Evolutionary conservation across 2,329 filamentous ascomycete species (phyloP), one percentile per base, ranked within the genome.

Genomic region (Scedosporium apiospermum): DNA sequence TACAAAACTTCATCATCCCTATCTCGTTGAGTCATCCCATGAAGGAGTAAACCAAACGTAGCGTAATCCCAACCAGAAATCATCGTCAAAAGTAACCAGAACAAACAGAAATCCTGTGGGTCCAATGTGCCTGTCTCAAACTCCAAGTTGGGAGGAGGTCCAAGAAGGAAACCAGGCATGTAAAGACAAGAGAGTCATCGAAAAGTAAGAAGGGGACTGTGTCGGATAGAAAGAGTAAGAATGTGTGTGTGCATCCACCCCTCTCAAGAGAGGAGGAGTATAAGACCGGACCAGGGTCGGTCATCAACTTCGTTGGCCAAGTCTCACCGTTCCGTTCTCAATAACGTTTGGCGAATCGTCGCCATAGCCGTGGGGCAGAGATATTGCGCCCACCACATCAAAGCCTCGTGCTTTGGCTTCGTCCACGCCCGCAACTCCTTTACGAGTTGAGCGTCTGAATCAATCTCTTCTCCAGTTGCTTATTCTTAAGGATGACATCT

Each of bases 401-500:
- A 21, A 21, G 44, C 7, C 44, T 21, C 18, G 6, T 9, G 18
- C 44, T 49, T 49, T 49, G n/a, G 44, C 44, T 49, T 49, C 44
- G 44, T 51, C 26, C n/a, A 44, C 34, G 44, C 57, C 26, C 51
- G n/a, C 27, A 26, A 38, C 23, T n/a, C 16, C 14, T 34, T 58
- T 46, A 61, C 30, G 49, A 51, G 44, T 65, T 65, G 60, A 88
- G 76, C 57, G 85, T 88, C 75, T 86, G 85, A 70, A 88, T 80
- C 87, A 92, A 91, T 81, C 88, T 89, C 76, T 85, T 88, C 66
- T 80, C 79, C 74, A 87, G 88, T 62, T 75, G 77, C 66, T 81
- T 80, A 69, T 91, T 89, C 44, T 83, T 77, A 27, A 96, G 85
- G 34, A 96, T 75, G 67, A 93, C 77, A 27, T 81, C 80, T 30